Evolutionary conservation across 1,284 basidiomycete genomes (phyloP).

Genomic region (Ceratobasidium sp.): DNA sequence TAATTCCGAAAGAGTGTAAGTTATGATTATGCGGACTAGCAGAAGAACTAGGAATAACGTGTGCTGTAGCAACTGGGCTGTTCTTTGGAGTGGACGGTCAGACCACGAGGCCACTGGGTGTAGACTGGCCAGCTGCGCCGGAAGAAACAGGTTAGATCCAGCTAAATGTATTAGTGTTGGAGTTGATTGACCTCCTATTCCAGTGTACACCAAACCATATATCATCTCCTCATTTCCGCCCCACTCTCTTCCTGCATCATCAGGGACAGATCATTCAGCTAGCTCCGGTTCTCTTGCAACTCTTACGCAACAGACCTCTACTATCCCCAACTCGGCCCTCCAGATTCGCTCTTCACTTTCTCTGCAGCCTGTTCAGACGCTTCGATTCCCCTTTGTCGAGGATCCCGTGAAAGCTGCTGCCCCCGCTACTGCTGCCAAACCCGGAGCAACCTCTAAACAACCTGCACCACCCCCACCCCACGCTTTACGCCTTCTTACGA

Average conservation of each 20-base stretch:
- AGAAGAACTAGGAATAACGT: background rate
- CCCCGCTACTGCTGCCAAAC: conserved; percentile 40
- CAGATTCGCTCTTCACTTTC: conserved; percentile 87
- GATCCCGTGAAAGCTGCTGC: conserved; percentile 53
- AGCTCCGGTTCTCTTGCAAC: conserved; percentile 49
- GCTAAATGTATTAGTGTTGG: background rate
- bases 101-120: conserved; percentile 68
- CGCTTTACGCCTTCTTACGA: conserved; percentile 70
- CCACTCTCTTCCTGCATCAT: conserved; percentile 66
- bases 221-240: conserved; percentile 84
- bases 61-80: conserved; percentile 74
- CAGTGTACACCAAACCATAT: conserved; percentile 87
- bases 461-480: conserved; percentile 32
- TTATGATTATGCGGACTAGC: background rate
- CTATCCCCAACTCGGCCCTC: conserved; percentile 62
- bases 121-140: conserved; percentile 86
- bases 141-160: conserved; percentile 78
- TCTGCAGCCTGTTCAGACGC: conserved; percentile 72
- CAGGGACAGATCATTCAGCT: conserved; percentile 49
- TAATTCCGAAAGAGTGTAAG: conserved; percentile 88
- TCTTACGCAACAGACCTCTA: conserved; percentile 41
- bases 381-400: conserved; percentile 73
- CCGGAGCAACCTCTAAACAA: conserved; percentile 8
- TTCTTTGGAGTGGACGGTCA: conserved; percentile 81
- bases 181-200: background rate